phyloP scores from a whole-genome alignment of 768 basidiomycete species.

The Galerina marginata region DNA sequence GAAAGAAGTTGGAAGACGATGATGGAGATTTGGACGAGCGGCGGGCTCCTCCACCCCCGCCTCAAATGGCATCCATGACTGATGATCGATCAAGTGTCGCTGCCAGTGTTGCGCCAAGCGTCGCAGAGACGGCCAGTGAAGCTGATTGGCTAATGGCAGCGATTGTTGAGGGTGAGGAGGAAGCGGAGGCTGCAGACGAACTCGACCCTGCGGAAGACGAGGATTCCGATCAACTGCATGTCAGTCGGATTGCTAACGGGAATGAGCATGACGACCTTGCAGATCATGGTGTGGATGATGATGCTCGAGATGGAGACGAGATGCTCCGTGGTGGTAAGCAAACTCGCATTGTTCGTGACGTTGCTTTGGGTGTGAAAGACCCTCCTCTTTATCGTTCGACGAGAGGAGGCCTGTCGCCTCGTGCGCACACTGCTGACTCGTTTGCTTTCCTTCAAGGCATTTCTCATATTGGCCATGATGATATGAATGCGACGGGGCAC shows the following conservation, averaged over 20 bases:
- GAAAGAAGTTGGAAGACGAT: slow-evolving; percentile 90
- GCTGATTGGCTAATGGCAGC: slow-evolving; percentile 91
- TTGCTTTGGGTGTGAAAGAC: slow-evolving; percentile 52
- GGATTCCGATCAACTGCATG: slow-evolving; percentile 49
- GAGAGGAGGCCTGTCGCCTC: slow-evolving; percentile 47
- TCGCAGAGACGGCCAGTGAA: slow-evolving; percentile 77
- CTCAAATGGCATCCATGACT: slow-evolving; percentile 50
- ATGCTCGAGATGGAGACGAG: slow-evolving; percentile 34
- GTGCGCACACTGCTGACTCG: slow-evolving; percentile 67
- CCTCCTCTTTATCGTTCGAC: slow-evolving; percentile 38
- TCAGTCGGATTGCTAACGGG: slow-evolving; percentile 44
- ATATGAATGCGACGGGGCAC: slow-evolving; percentile 41
- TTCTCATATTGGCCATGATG: slow-evolving; percentile 46
- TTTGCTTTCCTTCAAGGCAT: slow-evolving; percentile 55
- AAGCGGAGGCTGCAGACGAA: slow-evolving; percentile 49
- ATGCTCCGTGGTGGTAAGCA: slow-evolving; percentile 59
- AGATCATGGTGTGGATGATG: slow-evolving; percentile 32
- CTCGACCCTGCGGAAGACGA: slow-evolving; percentile 51
- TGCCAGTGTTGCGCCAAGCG: slow-evolving; percentile 66
- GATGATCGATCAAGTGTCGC: slow-evolving; percentile 64
- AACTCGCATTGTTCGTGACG: slow-evolving; percentile 37
- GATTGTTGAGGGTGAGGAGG: slow-evolving; percentile 74
- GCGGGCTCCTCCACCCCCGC: slow-evolving; percentile 70
- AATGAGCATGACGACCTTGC: slow-evolving; percentile 41
- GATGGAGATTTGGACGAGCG: slow-evolving; percentile 81